Conservation (phyloP, 371 early-diverging fungal species). For the Mucor plumbeus region DNA sequence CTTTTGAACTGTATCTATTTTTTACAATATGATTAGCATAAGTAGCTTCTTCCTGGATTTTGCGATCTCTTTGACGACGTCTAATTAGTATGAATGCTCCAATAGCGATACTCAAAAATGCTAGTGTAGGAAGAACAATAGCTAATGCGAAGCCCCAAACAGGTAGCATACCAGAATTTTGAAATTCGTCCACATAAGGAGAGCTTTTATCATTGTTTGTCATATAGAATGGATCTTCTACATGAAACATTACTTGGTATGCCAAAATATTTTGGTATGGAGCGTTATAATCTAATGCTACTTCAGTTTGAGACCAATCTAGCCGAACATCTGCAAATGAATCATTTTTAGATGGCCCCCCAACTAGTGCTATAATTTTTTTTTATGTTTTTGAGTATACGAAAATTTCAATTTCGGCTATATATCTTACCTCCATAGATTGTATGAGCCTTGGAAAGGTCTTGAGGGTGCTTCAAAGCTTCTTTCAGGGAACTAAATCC, state of each 20-base stretch:
- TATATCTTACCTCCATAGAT: conserved; percentile 32
- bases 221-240: conserved; percentile 18
- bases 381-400: neutral
- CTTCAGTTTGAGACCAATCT: conserved; percentile 57
- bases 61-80: neutral
- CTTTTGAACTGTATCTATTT: neutral
- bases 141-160: conserved; percentile 8
- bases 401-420: neutral
- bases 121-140: neutral
- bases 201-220: neutral
- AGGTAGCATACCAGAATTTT: neutral
- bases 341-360: conserved; percentile 54
- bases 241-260: conserved; percentile 45
- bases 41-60: neutral
- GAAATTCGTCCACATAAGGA: neutral
- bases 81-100: neutral
- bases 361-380: conserved; percentile 44
- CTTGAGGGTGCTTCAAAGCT: conserved; percentile 5
- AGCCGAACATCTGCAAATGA: conserved; percentile 41
- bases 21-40: neutral
- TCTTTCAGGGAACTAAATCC: conserved; percentile 24
- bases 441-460: conserved; percentile 7
- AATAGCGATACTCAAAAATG: neutral
- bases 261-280: conserved; percentile 54
- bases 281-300: conserved; percentile 61